phyloP scores from a whole-genome alignment of 768 basidiomycete genomes.

The Leucocoprinus birnbaumii region DNA sequence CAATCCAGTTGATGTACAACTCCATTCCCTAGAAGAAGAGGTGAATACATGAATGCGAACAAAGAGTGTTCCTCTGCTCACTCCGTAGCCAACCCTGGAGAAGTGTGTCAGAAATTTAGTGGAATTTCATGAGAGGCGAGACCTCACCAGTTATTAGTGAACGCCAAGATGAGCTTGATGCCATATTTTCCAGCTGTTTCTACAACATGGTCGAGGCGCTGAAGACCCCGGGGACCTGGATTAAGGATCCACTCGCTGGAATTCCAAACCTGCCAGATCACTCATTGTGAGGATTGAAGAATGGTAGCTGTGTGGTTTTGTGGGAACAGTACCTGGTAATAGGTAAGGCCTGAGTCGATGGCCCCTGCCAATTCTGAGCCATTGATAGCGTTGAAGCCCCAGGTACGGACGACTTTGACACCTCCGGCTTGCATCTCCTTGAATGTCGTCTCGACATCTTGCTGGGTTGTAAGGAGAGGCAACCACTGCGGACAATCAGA shows the following conservation, averaged over 20 bases:
- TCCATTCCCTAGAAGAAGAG: conserved; percentile 44
- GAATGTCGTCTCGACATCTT: conserved; percentile 49
- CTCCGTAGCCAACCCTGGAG: conserved; percentile 54
- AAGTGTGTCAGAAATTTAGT: background rate
- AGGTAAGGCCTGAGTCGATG: conserved; percentile 39
- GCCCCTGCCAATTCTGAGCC: conserved; percentile 43
- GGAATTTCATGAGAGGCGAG: background rate
- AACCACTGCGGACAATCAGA: conserved; percentile 38
- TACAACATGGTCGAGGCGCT: conserved; percentile 51
- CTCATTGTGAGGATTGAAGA: background rate
- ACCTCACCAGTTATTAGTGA: conserved; percentile 54
- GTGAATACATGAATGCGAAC: background rate
- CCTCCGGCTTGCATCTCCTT: conserved; percentile 44
- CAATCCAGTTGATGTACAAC: conserved; percentile 57
- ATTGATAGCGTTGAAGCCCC: conserved; percentile 47
- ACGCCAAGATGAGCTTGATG: conserved; percentile 49
- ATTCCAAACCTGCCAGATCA: conserved; percentile 41
- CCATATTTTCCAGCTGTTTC: conserved; percentile 45
- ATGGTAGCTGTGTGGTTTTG: background rate
- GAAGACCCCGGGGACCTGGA: conserved; percentile 50
- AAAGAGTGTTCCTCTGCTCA: conserved; percentile 22
- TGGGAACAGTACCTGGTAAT: conserved; percentile 40
- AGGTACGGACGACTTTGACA: conserved; percentile 52
- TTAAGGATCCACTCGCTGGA: conserved; percentile 45
- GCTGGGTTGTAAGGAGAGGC: conserved; percentile 42